Evolutionary conservation across 1,139 yeast species (phyloP).

Genomic region (Geotrichum candidum): DNA sequence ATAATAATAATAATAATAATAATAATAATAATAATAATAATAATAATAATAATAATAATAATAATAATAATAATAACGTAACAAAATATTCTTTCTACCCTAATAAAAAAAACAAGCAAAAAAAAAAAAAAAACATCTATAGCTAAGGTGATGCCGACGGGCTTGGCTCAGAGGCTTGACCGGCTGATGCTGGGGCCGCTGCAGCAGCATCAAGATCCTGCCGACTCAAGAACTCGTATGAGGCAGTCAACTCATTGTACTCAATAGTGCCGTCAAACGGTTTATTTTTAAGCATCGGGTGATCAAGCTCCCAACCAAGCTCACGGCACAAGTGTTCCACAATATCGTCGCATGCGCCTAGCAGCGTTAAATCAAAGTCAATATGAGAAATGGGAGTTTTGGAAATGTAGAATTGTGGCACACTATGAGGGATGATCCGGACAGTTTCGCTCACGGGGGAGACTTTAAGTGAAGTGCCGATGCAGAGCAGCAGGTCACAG

Average conservation of each 20-base stretch:
- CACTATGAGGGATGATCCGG: slow-evolving; percentile 58
- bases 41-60: no score
- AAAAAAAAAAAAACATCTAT: background rate
- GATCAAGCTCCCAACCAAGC: slow-evolving; percentile 66
- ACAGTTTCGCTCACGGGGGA: slow-evolving; percentile 95
- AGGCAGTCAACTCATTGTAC: slow-evolving; percentile 23
- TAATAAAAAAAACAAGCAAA: background rate
- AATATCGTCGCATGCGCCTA: slow-evolving; percentile 86
- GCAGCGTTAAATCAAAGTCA: slow-evolving; percentile 71
- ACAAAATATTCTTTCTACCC: no score
- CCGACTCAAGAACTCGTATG: slow-evolving; percentile 21
- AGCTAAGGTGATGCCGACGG: background rate
- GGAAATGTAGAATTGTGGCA: slow-evolving; percentile 82
- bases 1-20: no score
- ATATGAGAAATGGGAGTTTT: slow-evolving; percentile 72
- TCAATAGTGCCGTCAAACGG: slow-evolving; percentile 22
- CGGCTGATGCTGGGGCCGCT: background rate
- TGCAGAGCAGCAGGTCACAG: slow-evolving; percentile 79
- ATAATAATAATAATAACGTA: no score
- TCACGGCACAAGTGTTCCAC: slow-evolving; percentile 58
- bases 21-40: no score
- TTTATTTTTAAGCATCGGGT: slow-evolving; percentile 37
- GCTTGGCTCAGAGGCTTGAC: no score
- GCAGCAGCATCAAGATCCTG: background rate
- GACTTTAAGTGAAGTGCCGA: slow-evolving; percentile 91